Percentiles rank a stretch among this genome's conserved stretches.
Evolutionary conservation across 192 early-diverging fungal species (phyloP).

Genomic region (Linnemannia elongata): DNA sequence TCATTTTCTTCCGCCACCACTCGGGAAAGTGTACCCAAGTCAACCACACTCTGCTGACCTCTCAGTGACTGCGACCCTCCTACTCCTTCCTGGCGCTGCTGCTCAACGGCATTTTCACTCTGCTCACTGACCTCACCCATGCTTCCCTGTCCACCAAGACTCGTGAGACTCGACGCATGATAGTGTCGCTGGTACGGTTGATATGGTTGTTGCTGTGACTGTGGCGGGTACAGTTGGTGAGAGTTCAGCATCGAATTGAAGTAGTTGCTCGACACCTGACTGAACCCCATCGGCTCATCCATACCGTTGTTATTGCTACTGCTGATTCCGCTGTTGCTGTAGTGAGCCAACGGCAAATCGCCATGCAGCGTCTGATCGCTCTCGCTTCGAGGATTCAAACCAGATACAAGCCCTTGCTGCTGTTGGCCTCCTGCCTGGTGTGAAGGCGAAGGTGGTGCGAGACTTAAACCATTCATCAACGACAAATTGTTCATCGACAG

Average conservation of each 20-base stretch:
- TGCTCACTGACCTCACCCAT: too few species aligned
- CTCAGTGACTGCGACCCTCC: background rate
- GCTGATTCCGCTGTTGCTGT: background rate
- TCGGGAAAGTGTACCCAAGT: background rate
- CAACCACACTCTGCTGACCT: background rate
- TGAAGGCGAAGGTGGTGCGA: background rate
- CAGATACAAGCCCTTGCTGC: background rate
- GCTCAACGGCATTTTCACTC: background rate
- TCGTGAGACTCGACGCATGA: background rate
- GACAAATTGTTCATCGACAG: background rate
- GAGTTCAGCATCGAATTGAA: background rate
- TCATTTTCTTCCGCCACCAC: background rate
- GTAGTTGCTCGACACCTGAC: background rate
- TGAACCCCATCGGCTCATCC: background rate
- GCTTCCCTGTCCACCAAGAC: too few species aligned
- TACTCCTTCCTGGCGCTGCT: background rate
- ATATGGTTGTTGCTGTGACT: background rate
- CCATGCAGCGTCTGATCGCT: constrained; percentile 21
- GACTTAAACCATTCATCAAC: background rate
- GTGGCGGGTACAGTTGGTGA: background rate
- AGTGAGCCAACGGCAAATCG: background rate
- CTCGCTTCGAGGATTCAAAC: background rate
- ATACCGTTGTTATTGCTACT: background rate
- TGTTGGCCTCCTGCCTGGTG: background rate
- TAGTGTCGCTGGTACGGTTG: background rate